A percentile compares a stretch with the other conserved stretches of the same genome.
Conservation (phyloP, 2,329 filamentous ascomycete species). For the Diaporthe sp. region DNA sequence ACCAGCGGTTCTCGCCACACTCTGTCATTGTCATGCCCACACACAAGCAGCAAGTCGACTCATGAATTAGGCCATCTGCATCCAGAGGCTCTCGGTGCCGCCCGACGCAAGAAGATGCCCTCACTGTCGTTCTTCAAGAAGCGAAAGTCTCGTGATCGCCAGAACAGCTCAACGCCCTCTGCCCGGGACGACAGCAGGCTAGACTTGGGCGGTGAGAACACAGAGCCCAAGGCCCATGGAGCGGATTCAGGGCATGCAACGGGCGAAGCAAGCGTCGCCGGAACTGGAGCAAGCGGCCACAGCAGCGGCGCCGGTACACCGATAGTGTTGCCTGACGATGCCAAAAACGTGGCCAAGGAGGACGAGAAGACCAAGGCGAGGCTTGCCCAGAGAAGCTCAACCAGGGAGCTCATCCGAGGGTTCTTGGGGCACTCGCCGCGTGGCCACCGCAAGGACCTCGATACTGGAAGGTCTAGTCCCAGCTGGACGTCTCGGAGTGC, state of each 20-base stretch:
- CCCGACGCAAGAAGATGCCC: slow-evolving; percentile 18
- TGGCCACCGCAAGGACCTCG: slow-evolving; percentile 2
- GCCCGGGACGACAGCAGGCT: neutral
- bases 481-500: slow-evolving; percentile 18
- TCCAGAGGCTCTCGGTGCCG: neutral
- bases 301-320: slow-evolving; percentile 2
- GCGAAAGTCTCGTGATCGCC: slow-evolving; percentile 16
- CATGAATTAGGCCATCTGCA: slow-evolving; percentile 21
- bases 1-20: slow-evolving; percentile 2
- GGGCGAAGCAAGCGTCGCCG: slow-evolving; percentile 6
- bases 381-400: neutral
- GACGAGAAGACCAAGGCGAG: slow-evolving; percentile 9
- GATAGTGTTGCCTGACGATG: neutral
- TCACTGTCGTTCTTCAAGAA: slow-evolving; percentile 22
- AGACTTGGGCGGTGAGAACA: neutral
- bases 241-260: neutral
- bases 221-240: neutral
- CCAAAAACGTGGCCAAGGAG: neutral
- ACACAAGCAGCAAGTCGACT: slow-evolving; percentile 5
- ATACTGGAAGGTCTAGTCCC: neutral
- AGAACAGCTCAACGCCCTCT: neutral
- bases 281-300: neutral
- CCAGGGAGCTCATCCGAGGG: slow-evolving; percentile 12
- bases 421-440: slow-evolving; percentile 12
- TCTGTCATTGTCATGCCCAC: slow-evolving; percentile 8